Base-by-base conservation (phyloP, 2,329 filamentous ascomycete genomes). In the Pseudocercospora ulei region DNA sequence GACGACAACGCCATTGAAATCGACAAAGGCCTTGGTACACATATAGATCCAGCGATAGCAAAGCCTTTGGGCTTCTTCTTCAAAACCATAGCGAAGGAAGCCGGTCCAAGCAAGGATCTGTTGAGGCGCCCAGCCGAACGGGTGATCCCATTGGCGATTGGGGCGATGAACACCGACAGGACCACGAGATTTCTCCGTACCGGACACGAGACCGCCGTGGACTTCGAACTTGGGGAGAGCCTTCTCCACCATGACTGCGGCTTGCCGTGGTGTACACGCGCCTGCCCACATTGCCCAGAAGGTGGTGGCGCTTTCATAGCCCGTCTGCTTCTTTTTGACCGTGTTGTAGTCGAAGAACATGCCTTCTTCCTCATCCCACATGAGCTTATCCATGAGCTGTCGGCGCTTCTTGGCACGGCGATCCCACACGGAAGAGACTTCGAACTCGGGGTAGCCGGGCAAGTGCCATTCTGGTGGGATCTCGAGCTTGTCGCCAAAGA, bases 311-410 rank as follows among this genome's bases (percentile, higher is more conserved):
- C 76, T 82, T 65, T 96, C 90, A 60, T 96, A 96, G 8, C 71
- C 75, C 50, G 78, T 85, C 55, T 82, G 83, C 63, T 85, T 64
- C 58, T 86, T 76, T 62, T 80, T 83, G 46, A 73, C 78, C 0
- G 85, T 93, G 65, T 98, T 74, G 62, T 96, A 98, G 64, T 98
- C 90, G 58, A 96, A 96, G 69, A 85, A 98, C 83, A 96, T 93
- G 42, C 88, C 88, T 59, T 82, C 78, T 51, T 83, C 71, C 51
- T 88, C 81, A 58, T 92, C 82, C 90, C 90, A 98, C 60, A 93
- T 76, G 56, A 90, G 85, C 65, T 86, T 90, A 63, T 96, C 83
- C 54, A 96, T 90, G 5, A 77, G 77, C 51, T 79, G 69, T 69
- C 90, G 88, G 55, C 90, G 78, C 54, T 78, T 76, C 65, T 81